Evolutionary conservation across 2,329 filamentous ascomycete genomes (phyloP).

Genomic region (Fusarium annulatum): DNA sequence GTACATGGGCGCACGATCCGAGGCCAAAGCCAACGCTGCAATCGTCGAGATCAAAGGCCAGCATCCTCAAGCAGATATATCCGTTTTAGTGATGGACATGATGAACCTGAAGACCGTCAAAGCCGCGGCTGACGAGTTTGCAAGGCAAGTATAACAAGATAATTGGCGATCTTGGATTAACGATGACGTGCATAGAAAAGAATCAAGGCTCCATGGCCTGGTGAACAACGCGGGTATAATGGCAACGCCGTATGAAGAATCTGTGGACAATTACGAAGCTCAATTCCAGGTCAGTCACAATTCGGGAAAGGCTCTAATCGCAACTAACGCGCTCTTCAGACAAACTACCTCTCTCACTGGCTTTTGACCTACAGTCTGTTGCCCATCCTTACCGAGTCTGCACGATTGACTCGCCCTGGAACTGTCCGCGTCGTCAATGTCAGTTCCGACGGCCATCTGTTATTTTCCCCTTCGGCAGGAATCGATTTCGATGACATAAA

Average conservation of each 20-base stretch:
- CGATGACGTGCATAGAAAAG: neutral
- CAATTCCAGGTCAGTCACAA: neutral
- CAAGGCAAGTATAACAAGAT: rapidly evolving
- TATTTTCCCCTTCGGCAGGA: conserved; percentile 7
- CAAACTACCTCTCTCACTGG: conserved; percentile 28
- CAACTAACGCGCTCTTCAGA: neutral
- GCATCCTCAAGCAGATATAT: neutral
- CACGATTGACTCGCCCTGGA: neutral
- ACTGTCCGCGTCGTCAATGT: conserved; percentile 26
- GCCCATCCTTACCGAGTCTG: conserved; percentile 9
- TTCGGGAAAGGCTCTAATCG: rapidly evolving
- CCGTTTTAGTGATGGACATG: conserved; percentile 6
- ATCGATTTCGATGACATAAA: conserved; percentile 17
- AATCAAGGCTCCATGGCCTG: neutral
- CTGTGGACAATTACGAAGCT: conserved; percentile 13
- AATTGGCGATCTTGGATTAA: neutral
- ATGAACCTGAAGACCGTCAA: neutral
- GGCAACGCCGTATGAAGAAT: conserved; percentile 13
- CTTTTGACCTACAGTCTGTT: conserved; percentile 13
- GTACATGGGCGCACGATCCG: conserved; percentile 10
- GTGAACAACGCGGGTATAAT: conserved; percentile 29
- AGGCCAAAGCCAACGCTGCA: neutral
- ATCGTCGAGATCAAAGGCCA: neutral
- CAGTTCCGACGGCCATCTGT: conserved; percentile 11
- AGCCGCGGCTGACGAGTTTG: neutral